Evolutionary conservation across 805 yeast genomes (phyloP).

Genomic region (Hagleromyces aurorensis): DNA sequence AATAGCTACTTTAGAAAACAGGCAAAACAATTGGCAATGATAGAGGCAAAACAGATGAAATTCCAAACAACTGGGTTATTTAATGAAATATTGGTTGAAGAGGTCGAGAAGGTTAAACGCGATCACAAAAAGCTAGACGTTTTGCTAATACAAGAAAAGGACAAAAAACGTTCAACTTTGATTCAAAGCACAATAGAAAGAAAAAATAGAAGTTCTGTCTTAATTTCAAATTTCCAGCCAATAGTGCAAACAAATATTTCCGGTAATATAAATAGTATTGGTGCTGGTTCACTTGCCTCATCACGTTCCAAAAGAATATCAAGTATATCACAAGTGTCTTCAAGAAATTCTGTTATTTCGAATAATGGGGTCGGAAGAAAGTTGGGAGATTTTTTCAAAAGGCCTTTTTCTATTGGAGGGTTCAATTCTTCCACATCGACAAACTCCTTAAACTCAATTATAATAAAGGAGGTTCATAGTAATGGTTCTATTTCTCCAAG

Average conservation of each 20-base stretch:
- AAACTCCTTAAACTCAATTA: constrained; percentile 21
- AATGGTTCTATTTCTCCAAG: constrained; percentile 36
- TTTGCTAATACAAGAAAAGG: constrained; percentile 33
- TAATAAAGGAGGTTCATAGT: constrained; percentile 31
- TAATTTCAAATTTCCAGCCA: constrained; percentile 8
- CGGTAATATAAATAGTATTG: constrained; percentile 2
- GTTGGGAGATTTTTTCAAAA: constrained; percentile 52
- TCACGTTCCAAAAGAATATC: constrained; percentile 23
- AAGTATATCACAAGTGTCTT: too few relatives aligned
- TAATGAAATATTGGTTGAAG: constrained; percentile 38
- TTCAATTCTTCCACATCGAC: constrained; percentile 27
- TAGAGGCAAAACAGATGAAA: constrained; percentile 37
- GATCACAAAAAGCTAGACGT: constrained; percentile 42
- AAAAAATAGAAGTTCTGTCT: constrained; percentile 15
- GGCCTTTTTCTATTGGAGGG: constrained; percentile 53
- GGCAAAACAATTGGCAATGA: constrained; percentile 36
- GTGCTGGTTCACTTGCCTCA: constrained; percentile 7
- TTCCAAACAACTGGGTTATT: constrained; percentile 38
- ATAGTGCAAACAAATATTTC: constrained; percentile 3
- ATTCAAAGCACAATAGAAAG: constrained; percentile 24
- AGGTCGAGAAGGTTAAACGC: constrained; percentile 43
- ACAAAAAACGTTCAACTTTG: constrained; percentile 27
- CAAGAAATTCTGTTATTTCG: constrained; percentile 19
- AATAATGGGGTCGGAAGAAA: constrained; percentile 33
- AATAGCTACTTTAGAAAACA: constrained; percentile 16